Evolutionary conservation across 2,329 filamentous ascomycete species (phyloP), one percentile per base, ranked within the genome.

Genomic region (Hymenoscyphus albidus): DNA sequence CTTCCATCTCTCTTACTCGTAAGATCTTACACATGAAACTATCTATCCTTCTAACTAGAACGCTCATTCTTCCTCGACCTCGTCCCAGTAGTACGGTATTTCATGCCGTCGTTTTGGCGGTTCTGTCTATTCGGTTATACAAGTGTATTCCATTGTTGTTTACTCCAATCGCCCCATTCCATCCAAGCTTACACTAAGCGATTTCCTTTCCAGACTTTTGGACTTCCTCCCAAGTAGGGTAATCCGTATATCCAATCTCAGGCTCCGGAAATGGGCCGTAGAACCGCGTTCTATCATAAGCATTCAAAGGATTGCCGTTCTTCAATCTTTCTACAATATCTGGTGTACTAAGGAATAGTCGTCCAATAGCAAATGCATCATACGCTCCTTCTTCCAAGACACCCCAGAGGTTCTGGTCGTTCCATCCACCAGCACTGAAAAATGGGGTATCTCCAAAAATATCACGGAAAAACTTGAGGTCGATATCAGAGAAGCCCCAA

Each of bases 381-480:
- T 81, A 82, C 32, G 73, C 77, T 2, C 78, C 78, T 1, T 79
- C 75, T 65, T 82, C 81, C 12, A 84, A 70, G 51, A 82, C 78
- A 1, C 79, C 81, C 76, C 79, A 82, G 0, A 77, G 78, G 66
- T 83, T 85, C 44, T 76, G 76, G 54, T 83, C 77, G 61, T 82
- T 76, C 74, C 81, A 87, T 0, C 83, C 83, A 5, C 84, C 84
- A 0, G 81, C 83, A 0, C 83, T 80, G 66, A 87, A 79, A 74
- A 86, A 84, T 0, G 83, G 83, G 0, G 83, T 82, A 5, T 76
- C 73, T 1, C 78, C 79, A 61, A 84, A 81, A 65, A 86, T 85
- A 12, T 78, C 68, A 22, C 82, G 80, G 70, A 85, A 84, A 2
- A 75, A 63, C 7, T 77, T 77, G 1, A 85, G 76, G 55, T 80